phyloP scores from a whole-genome alignment of 441 rosid genomes.

The Jatropha multifida region DNA sequence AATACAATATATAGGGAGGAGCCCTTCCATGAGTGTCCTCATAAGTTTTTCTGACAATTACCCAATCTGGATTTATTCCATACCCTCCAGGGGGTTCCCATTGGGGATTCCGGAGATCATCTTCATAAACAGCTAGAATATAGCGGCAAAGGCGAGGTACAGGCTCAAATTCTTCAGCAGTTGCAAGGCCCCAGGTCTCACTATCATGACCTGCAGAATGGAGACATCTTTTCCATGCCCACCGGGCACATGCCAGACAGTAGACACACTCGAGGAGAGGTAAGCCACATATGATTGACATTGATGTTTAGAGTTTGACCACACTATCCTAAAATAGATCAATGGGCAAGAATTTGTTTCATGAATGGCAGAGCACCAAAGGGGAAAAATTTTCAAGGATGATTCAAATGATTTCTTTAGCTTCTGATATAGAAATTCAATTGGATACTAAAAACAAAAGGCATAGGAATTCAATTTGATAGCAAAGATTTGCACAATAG shows the following conservation, averaged over 20 bases:
- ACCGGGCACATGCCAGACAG: slow-evolving; percentile 86
- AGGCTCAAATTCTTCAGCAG: slow-evolving; percentile 78
- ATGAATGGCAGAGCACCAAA: slow-evolving; percentile 1
- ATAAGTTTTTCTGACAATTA: slow-evolving; percentile 55
- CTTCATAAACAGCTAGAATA: slow-evolving; percentile 79
- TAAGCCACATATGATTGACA: slow-evolving; percentile 82
- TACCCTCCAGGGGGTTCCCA: slow-evolving; percentile 96
- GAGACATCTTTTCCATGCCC: slow-evolving; percentile 91
- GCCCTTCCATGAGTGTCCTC: slow-evolving; percentile 68
- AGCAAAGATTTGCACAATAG: neutral
- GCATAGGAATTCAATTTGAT: neutral
- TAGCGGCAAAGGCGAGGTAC: slow-evolving; percentile 77
- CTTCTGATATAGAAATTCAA: slow-evolving; percentile 1
- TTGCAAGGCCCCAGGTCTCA: slow-evolving; percentile 82
- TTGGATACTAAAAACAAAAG: neutral
- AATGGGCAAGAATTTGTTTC: slow-evolving; percentile 7
- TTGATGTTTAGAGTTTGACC: slow-evolving; percentile 30
- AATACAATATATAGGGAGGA: slow-evolving; percentile 74
- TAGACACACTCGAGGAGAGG: slow-evolving; percentile 90
- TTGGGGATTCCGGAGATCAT: slow-evolving; percentile 64
- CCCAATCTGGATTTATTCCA: slow-evolving; percentile 71
- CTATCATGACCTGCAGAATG: slow-evolving; percentile 89
- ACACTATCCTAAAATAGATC: slow-evolving; percentile 11
- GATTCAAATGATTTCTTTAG: neutral
- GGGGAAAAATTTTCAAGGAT: slow-evolving; percentile 4